Evolutionary conservation across 2,329 filamentous ascomycete species (phyloP), one percentile per base, ranked within the genome.

Genomic region (Atkinsonella texensis): DNA sequence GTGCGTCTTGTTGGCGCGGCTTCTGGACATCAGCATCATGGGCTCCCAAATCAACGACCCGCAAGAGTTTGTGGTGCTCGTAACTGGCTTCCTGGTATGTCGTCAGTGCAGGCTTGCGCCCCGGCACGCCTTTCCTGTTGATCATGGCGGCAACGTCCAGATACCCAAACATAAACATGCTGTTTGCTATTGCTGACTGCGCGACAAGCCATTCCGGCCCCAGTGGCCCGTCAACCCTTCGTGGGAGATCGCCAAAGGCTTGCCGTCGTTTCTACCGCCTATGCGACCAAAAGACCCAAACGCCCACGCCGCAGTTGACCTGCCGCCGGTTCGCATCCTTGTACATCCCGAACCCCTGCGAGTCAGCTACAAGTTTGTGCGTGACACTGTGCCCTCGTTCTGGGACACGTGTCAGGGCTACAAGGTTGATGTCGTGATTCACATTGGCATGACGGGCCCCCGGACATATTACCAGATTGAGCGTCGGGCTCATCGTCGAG

Each of bases 391-490:
- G 3, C 85, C 88, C 1, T 63, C 63, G 5, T 71, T 95, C 5
- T 80, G 87, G 69, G 70, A 73, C 40, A 52, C 53, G 32, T 54
- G 63, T 63, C 53, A 65, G 58, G 56, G 64, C 49, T 62, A 60
- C 50, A 66, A 70, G 47, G 75, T 83, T 50, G 85, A 94, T 65
- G 68, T 85, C 32, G 74, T 82, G 20, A 65, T 95, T 4, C 88
- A 94, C 65, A 85, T 94, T 49, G 89, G 89, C 55, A 89, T 94
- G 77, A 86, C 87, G 64, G 63, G 85, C 65, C 60, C 79, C 69
- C 58, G 75, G 65, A 59, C 80, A 13, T 66, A 79, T 58, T 94
- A 91, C 64, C 77, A 79, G 11, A 71, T 91, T 9, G 89, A 95
- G 70, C 75, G 78, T 11, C 72, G 77, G 38, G 87, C 78, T 0